Evolutionary conservation across 164 flowering plant species (phyloP).

Genomic region (Liquidambar formosana): DNA sequence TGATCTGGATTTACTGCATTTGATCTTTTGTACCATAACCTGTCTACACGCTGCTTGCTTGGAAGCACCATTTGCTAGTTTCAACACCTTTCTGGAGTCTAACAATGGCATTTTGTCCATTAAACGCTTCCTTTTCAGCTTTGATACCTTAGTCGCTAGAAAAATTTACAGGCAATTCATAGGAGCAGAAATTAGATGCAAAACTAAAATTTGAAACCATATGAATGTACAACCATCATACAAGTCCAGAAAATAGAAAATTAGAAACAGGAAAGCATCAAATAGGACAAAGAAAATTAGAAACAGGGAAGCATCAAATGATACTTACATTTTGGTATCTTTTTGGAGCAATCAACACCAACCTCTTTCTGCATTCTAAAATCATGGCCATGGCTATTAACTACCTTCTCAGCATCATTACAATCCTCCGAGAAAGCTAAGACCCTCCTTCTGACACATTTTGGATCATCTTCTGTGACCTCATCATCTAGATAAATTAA

Average conservation of each 20-base stretch:
- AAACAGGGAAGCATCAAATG: not conserved
- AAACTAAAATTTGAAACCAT: not conserved
- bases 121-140: conserved; percentile 46
- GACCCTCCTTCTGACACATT: conserved; percentile 13
- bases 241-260: not conserved
- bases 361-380: conserved; percentile 15
- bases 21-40: conserved; percentile 30
- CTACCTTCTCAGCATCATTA: conserved; percentile 21
- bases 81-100: conserved; percentile 30
- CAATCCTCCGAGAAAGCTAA: conserved; percentile 12
- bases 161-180: conserved; percentile 1
- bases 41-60: conserved; percentile 31
- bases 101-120: conserved; percentile 23
- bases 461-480: conserved; percentile 10
- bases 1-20: conserved; percentile 33
- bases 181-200: not conserved
- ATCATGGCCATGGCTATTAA: conserved; percentile 13
- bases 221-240: not conserved
- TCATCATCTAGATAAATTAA: conserved; percentile 26
- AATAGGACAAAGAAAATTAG: not conserved
- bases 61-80: conserved; percentile 22
- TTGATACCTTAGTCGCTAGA: conserved; percentile 42
- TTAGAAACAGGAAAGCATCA: not conserved
- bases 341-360: conserved; percentile 15
- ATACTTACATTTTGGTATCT: conserved; percentile 29